A percentile compares a stretch with the other conserved stretches of the same genome.
Conservation (phyloP, 352 stramenopile genomes). For the Phytophthora idaei region DNA sequence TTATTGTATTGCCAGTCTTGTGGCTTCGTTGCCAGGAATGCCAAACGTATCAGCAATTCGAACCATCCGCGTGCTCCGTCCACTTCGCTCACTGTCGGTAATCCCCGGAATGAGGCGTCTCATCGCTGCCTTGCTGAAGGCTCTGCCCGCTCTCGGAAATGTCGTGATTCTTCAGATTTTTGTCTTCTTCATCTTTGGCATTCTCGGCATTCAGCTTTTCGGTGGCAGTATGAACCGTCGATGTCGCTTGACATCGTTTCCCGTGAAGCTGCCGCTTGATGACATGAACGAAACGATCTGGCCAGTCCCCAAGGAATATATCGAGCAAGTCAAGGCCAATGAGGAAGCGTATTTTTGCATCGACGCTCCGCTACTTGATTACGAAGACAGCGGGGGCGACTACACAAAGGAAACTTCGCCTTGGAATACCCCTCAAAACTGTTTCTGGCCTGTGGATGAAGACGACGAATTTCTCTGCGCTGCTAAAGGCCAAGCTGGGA, state of each 20-base stretch:
- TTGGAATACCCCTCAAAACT: conserved; percentile 74
- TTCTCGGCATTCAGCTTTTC: conserved; percentile 91
- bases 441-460: conserved; percentile 93
- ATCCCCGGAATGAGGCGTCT: conserved; percentile 83
- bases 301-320: conserved; percentile 57
- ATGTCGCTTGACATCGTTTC: conserved; percentile 81
- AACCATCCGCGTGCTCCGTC: conserved; percentile 89
- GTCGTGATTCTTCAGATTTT: conserved; percentile 92
- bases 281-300: conserved; percentile 45
- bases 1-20: conserved; percentile 37
- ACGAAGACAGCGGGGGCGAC: conserved; percentile 42
- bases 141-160: conserved; percentile 85
- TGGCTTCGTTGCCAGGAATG: conserved; percentile 61
- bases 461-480: conserved; percentile 80
- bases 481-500: conserved; percentile 41
- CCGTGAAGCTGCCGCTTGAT: conserved; percentile 57
- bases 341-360: conserved; percentile 48
- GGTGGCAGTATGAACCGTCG: conserved; percentile 77
- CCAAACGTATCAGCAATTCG: conserved; percentile 84
- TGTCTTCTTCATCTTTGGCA: conserved; percentile 92
- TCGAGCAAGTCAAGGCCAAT: conserved; percentile 47
- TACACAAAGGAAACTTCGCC: conserved; percentile 77
- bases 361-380: conserved; percentile 45
- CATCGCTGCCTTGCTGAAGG: conserved; percentile 86
- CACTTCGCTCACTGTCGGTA: conserved; percentile 87